phyloP scores from a whole-genome alignment of 2,329 filamentous ascomycete genomes.

The Chalaropsis ovoidea region DNA sequence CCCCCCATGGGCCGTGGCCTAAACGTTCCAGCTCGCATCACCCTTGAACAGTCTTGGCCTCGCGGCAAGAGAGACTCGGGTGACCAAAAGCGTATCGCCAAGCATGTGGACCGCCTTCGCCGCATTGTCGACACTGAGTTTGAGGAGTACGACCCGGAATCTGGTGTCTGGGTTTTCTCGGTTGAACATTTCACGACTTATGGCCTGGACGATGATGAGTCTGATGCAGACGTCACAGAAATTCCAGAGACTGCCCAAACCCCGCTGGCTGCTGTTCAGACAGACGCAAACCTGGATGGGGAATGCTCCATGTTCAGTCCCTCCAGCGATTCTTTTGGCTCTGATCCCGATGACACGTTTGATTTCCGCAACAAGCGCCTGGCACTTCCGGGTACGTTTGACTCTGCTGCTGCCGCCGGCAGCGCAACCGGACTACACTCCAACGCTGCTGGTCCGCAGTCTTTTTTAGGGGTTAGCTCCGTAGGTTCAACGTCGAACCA shows the following conservation, averaged over 20 bases:
- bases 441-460: slow-evolving; percentile 39
- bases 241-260: background rate
- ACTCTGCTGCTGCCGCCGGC: slow-evolving; percentile 45
- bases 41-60: slow-evolving; percentile 89
- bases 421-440: slow-evolving; percentile 40
- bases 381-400: slow-evolving; percentile 69
- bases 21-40: slow-evolving; percentile 81
- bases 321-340: slow-evolving; percentile 26
- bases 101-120: slow-evolving; percentile 74
- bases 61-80: slow-evolving; percentile 49
- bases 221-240: slow-evolving; percentile 30
- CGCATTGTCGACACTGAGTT: slow-evolving; percentile 73
- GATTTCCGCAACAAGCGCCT: slow-evolving; percentile 43
- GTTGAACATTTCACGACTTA: slow-evolving; percentile 98
- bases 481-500: slow-evolving; percentile 63
- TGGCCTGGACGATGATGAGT: slow-evolving; percentile 69
- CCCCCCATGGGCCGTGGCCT: slow-evolving; percentile 76
- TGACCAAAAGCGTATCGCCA: slow-evolving; percentile 57
- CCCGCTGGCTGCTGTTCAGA: background rate
- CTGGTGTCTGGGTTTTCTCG: slow-evolving; percentile 79
- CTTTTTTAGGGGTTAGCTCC: slow-evolving; percentile 92
- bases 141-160: slow-evolving; percentile 64
- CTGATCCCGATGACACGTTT: slow-evolving; percentile 44
- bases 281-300: slow-evolving; percentile 32
- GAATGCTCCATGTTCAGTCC: slow-evolving; percentile 20